Conservation (phyloP, 148 eudicot species). For the Chenopodium album region DNA sequence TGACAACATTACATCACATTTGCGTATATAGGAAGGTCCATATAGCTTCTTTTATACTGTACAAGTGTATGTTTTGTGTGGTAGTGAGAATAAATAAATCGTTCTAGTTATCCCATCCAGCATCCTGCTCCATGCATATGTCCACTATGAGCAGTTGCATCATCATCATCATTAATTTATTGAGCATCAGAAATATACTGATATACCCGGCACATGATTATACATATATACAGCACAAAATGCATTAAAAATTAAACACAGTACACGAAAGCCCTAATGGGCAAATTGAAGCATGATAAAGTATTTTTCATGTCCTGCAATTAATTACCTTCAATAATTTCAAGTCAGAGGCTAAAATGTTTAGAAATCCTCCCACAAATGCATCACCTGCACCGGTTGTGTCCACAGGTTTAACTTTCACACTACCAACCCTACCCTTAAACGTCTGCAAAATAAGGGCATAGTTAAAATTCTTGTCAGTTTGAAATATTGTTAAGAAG, state of each 20-base stretch:
- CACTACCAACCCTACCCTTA: conserved; percentile 64
- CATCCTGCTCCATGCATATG: background rate
- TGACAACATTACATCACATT: background rate
- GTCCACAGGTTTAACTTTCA: conserved; percentile 71
- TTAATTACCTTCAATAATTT: conserved; percentile 50
- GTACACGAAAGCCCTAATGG: background rate
- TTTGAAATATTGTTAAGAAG: background rate
- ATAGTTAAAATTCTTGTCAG: background rate
- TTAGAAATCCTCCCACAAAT: conserved; percentile 68
- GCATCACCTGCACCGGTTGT: conserved; percentile 98
- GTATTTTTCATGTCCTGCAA: background rate
- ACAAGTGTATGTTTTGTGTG: background rate
- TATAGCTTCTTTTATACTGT: too few relatives aligned
- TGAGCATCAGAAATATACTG: background rate
- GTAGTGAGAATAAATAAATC: background rate
- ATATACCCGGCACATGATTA: background rate
- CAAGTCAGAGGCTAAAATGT: conserved; percentile 60
- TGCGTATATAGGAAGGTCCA: background rate
- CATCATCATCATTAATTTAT: background rate
- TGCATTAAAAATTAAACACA: background rate
- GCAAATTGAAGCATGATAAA: conserved; percentile 8
- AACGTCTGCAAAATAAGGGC: conserved; percentile 44
- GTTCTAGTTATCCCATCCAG: background rate
- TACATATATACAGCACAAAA: background rate
- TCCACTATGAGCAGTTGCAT: background rate